Percentiles rank a stretch among this genome's conserved stretches.
Conservation (phyloP, 192 early-diverging fungal genomes). For the Backusella morwellensis region DNA sequence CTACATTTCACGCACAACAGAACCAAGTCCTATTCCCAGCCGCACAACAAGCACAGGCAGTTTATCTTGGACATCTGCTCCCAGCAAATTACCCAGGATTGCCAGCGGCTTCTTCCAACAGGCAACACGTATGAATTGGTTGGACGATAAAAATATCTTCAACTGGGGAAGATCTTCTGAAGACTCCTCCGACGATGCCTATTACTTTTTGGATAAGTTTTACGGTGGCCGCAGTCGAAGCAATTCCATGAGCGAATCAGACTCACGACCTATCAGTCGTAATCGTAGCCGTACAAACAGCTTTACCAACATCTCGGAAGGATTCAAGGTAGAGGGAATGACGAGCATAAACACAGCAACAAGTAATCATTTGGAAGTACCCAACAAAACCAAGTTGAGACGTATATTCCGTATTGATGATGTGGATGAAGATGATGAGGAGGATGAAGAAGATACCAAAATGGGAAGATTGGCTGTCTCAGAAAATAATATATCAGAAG, state of each 20-base stretch:
- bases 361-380: not conserved
- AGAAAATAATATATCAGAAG: not conserved
- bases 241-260: constrained; percentile 24
- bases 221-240: constrained; percentile 36
- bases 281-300: constrained; percentile 46
- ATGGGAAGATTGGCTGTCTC: constrained; percentile 4
- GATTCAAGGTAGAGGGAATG: constrained; percentile 49
- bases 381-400: not conserved
- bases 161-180: constrained; percentile 52
- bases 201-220: constrained; percentile 53
- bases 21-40: constrained; percentile 13
- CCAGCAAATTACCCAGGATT: constrained; percentile 29
- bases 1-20: not conserved
- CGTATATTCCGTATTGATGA: constrained; percentile 29
- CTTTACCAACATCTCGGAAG: constrained; percentile 34
- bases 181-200: constrained; percentile 47
- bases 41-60: constrained; percentile 4
- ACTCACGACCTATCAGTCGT: constrained; percentile 34
- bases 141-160: constrained; percentile 52
- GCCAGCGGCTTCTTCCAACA: constrained; percentile 36
- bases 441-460: constrained; percentile 5
- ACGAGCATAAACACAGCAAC: constrained; percentile 30
- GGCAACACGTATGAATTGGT: constrained; percentile 43
- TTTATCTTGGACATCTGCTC: constrained; percentile 10
- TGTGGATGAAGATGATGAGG: constrained; percentile 18